Base-by-base conservation (phyloP, 2,329 filamentous ascomycete genomes). In the Stagonosporopsis tanaceti region DNA sequence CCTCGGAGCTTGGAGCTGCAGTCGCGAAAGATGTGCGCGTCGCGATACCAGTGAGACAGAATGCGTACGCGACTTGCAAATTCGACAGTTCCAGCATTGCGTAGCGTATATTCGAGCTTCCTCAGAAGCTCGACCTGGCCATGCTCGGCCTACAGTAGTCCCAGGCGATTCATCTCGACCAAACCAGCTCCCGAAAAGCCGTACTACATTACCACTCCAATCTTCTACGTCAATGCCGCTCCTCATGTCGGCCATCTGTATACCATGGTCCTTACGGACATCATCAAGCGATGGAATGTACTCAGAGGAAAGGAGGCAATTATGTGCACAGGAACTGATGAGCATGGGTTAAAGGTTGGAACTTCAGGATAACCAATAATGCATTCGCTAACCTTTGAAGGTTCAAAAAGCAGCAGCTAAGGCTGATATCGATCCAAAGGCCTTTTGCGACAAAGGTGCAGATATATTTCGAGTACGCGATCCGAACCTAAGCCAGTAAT, bases 181-280 rank as follows among this genome's bases (percentile, higher is more conserved):
- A 62, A 67, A 52, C 32, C 64, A 15, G 22, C 61, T n/a, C 22
- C 64, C 8, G 53, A 63, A 59, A 98, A 98, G 80, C 93, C 94
- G 8, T 97, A 89, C 81, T 99, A 98, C 81, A 84, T 97, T 70
- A 98, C 95, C 5, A 96, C 93, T 8, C 95, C 95, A 2, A 99
- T 99, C 57, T 99, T 98, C 81, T 99, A 99, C 78, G 95, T 99
- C 80, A 99, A 99, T 85, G 92, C 93, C 53, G 93, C 92, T 42
- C 95, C 95, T 47, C 95, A 99, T 80, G 87, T 98, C 62, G 95
- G 95, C 41, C 95, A 99, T 77, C 83, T 99, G 59, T 98, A 97
- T 76, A 92, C 90, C 39, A 93, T 98, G 87, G 84, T 98, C 68
- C 84, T 99, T 41, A 84, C 92, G 62, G 95, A 99, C 77, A 89